Evolutionary conservation across 2,329 filamentous ascomycete genomes (phyloP), one percentile per base, ranked within the genome.

Genomic region (Gremmenia infestans): DNA sequence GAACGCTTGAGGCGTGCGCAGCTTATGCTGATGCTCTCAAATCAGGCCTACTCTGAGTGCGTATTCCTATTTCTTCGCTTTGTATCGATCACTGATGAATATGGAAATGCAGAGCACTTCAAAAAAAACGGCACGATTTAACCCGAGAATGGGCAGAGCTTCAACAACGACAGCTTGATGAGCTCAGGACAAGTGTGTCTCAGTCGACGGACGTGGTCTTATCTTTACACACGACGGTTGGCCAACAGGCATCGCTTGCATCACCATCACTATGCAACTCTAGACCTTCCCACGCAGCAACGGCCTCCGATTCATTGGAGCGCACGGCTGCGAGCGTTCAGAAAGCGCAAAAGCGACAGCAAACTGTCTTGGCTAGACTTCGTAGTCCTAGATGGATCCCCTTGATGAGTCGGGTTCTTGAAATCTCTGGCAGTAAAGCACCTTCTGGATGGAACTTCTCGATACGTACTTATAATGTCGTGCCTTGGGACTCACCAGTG

Each of bases 361-460:
- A 40, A 22, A 28, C 7, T 40, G 19, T 43, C 37, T 39, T 48
- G 6, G n/a, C 37, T 11, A 17, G 23, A 35, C 15, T 53, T 6
- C 19, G 39, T 17, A 36, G 43, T 15, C 52, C 52, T 4, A 35
- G 46, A 15, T 53, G 52, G 52, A 17, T 49, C 23, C 32, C 32
- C 17, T n/a, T 48, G 8, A 35, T 36, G 2, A 48, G 36, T 32
- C 35, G 52, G 11, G 25, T n/a, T 14, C 9, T 53, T 4, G 52
- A 53, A 42, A 32, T 48, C 15, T 32, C 42, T 5, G 45, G 32
- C n/a, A 1, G 22, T 23, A 53, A 35, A 25, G 36, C 52, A 39
- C 45, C 52, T 9, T 15, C 15, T 28, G 52, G 52, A 22, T 53
- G 52, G 52, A 19, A 49, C n/a, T 49, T 53, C 15, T 48, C 36